These are phyloP conservation scores for Chalciporus sphaerocephalus DNA, from an alignment of 768 basidiomycete species.

Conservation along the genomic window DNA sequence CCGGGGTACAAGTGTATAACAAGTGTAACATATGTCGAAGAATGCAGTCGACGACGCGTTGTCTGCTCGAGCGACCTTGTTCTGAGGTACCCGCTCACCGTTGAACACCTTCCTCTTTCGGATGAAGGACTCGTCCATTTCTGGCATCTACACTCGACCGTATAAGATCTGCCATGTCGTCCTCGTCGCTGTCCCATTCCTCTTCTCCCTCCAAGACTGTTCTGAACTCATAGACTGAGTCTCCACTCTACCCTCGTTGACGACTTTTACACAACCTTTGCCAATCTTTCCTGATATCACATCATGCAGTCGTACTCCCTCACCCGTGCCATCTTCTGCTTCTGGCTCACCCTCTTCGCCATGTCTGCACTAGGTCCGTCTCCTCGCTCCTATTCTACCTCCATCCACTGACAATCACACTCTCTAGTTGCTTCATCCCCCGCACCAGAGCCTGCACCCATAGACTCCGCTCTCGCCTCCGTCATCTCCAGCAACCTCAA, in stretches of 20 bases:
- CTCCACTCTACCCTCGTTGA: background rate
- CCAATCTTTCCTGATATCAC: constrained; percentile 2
- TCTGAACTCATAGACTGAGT: constrained; percentile 14
- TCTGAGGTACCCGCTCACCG: background rate
- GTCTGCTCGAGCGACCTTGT: background rate
- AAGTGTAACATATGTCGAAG: background rate
- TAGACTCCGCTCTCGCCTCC: constrained; percentile 17
- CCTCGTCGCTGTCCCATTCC: background rate
- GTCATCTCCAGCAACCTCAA: constrained; percentile 24
- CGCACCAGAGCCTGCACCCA: constrained; percentile 21
- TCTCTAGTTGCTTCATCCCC: constrained; percentile 22
- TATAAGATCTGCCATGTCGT: constrained; percentile 5
- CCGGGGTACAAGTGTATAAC: background rate
- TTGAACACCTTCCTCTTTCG: constrained; percentile 6
- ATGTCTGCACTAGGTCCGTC: constrained; percentile 19
- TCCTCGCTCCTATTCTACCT: background rate
- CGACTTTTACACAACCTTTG: background rate
- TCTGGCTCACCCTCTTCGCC: constrained; percentile 21
- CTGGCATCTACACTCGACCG: background rate
- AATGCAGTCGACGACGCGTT: background rate
- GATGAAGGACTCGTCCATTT: constrained; percentile 11
- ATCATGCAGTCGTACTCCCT: constrained; percentile 12
- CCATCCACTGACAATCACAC: background rate
- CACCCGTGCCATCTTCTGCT: constrained; percentile 15
- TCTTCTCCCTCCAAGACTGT: background rate